Base-by-base conservation (phyloP, 2,329 filamentous ascomycete species). In the Biscogniauxia mediterranea region DNA sequence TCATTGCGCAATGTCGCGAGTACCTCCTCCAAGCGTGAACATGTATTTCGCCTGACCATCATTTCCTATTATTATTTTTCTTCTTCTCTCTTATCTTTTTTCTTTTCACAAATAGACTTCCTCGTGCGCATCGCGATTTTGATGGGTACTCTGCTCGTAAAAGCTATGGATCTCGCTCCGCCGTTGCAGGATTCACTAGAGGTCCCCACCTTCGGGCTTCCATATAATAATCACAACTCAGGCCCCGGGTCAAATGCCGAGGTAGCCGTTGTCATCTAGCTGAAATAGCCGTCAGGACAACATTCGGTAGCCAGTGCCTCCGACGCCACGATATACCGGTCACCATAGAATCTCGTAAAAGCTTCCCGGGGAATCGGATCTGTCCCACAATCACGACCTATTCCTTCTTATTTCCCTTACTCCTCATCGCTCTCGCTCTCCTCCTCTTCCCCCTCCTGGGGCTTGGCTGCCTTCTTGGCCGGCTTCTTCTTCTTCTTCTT, bases 401-500 rank as follows among this genome's bases (percentile, higher is more conserved):
- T 19, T 15, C 15, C 38, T 46, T 9, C n/a, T n/a, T n/a, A n/a
- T n/a, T 46, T 52, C 23, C 32, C 57, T 64, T 69, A 72, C 62
- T 72, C 70, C 21, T 69, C 68, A 25, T 67, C 66, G 56, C 64
- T 67, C 20, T 67, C 58, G 54, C 53, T 57, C 23, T 61, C 66
- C 20, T 66, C 67, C 23, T 61, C 64, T 13, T 66, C 65, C 11
- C 64, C 68, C 52, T 67, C 64, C 63, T 60, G 60, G 23, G 64
- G 58, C 61, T 83, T 80, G 68, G 76, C 77, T 28, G 79, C 74
- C 74, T 85, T 82, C 79, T 86, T 86, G 21, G 74, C 75, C 21
- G 78, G 74, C 85, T 89, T 89, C 85, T 90, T 90, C 79, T 89
- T 90, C 79, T 89, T 90, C 83, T 90, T 87, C 85, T 91, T 93